Evolutionary conservation across 352 stramenopile genomes (phyloP).

Genomic region (Phytophthora boehmeriae): DNA sequence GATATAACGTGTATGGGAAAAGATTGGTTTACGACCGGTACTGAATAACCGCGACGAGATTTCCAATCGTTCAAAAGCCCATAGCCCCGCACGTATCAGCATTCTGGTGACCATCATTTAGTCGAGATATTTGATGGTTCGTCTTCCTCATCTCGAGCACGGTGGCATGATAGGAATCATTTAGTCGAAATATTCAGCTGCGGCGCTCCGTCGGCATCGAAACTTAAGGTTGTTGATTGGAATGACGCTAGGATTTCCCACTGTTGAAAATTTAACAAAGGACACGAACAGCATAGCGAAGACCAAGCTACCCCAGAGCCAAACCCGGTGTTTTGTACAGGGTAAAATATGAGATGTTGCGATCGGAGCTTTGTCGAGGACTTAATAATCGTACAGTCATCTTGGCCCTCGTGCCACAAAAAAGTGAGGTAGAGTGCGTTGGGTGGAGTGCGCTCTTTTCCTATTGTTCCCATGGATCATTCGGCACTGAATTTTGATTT

Average conservation of each 20-base stretch:
- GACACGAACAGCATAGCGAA: constrained; percentile 18
- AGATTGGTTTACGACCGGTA: neutral
- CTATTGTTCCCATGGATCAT: no score
- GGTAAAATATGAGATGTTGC: neutral
- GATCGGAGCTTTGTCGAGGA: neutral
- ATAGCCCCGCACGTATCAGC: constrained; percentile 28
- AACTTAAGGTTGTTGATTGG: constrained; percentile 1
- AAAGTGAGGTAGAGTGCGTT: neutral
- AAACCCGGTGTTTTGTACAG: constrained; percentile 18
- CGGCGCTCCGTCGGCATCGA: neutral
- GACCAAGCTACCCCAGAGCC: constrained; percentile 20
- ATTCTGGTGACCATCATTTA: constrained; percentile 14
- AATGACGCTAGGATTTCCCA: constrained; percentile 14
- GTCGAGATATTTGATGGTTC: neutral
- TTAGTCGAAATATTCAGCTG: neutral
- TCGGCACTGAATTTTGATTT: no score
- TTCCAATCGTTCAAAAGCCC: constrained; percentile 25
- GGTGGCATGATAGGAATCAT: constrained; percentile 18
- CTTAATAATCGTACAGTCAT: neutral
- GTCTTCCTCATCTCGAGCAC: constrained; percentile 3
- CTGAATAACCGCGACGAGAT: constrained; percentile 29
- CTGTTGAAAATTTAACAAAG: constrained; percentile 16
- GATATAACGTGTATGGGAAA: constrained; percentile 26
- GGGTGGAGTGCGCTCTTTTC: no score
- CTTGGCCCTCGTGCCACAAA: neutral